Percentiles rank a stretch among this genome's conserved stretches.
These are phyloP conservation scores for Globisporangium takayamanum DNA, from an alignment of 352 stramenopile species.

Conservation along the genomic window DNA sequence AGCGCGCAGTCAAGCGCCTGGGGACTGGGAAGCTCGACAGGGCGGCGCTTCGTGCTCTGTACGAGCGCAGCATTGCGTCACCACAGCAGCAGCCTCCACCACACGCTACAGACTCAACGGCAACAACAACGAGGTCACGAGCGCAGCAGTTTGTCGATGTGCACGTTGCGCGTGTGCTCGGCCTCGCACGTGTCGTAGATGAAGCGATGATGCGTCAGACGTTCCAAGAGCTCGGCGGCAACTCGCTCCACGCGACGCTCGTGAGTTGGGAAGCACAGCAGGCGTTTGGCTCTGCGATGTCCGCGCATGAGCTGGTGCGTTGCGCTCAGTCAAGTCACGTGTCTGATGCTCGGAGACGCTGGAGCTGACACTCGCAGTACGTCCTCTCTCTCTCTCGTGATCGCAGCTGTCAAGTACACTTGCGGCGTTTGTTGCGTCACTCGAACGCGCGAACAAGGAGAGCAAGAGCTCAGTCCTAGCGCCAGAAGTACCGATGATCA, in stretches of 20 bases:
- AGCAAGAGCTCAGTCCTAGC: not conserved
- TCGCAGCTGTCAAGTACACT: not conserved
- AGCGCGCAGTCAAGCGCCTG: constrained; percentile 17
- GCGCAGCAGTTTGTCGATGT: not conserved
- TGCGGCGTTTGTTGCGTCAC: not conserved
- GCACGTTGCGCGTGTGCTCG: constrained; percentile 2
- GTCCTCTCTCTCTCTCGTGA: not conserved
- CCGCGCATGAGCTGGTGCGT: constrained; percentile 21
- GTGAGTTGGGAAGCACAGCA: constrained; percentile 35
- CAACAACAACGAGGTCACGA: not conserved
- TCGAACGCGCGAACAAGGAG: not conserved
- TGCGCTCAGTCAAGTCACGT: not conserved
- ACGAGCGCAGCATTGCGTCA: not conserved
- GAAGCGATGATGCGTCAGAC: constrained; percentile 5
- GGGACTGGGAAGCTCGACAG: constrained; percentile 42
- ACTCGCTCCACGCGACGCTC: constrained; percentile 47
- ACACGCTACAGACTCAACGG: not conserved
- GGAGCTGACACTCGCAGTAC: not conserved
- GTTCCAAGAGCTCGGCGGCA: constrained; percentile 40
- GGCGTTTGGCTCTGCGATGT: constrained; percentile 11
- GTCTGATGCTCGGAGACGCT: not conserved
- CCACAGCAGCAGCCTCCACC: not conserved
- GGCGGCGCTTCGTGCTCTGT: constrained; percentile 12
- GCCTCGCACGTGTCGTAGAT: not conserved
- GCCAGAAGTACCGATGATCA: too few relatives aligned